Evolutionary conservation across 1,139 yeast species (phyloP).

Genomic region (Saccharomyces uvarum): DNA sequence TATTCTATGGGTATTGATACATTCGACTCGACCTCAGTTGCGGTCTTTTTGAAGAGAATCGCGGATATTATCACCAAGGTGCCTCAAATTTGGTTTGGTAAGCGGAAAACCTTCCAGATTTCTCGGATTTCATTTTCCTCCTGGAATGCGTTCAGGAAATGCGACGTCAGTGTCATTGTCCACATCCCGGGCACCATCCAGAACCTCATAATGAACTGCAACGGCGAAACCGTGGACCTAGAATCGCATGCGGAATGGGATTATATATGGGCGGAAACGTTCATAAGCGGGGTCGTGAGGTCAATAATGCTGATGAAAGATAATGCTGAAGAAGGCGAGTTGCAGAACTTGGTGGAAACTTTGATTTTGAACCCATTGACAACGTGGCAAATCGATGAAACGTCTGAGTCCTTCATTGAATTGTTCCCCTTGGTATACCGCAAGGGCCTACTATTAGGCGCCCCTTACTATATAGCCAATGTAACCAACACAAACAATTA

Average conservation of each 20-base stretch:
- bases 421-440: slow-evolving; percentile 55
- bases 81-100: slow-evolving; percentile 68
- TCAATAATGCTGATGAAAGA: slow-evolving; percentile 65
- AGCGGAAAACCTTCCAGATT: slow-evolving; percentile 69
- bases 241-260: slow-evolving; percentile 32
- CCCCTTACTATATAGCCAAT: slow-evolving; percentile 40
- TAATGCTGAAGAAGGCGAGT: slow-evolving; percentile 65
- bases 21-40: slow-evolving; percentile 56
- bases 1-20: slow-evolving; percentile 54
- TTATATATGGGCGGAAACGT: slow-evolving; percentile 71
- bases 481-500: slow-evolving; percentile 74
- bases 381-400: slow-evolving; percentile 38
- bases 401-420: slow-evolving; percentile 34
- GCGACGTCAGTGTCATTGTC: slow-evolving; percentile 70
- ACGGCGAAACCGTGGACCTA: slow-evolving; percentile 38
- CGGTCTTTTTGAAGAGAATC: slow-evolving; percentile 71
- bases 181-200: slow-evolving; percentile 75
- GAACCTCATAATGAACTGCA: slow-evolving; percentile 53
- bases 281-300: slow-evolving; percentile 68
- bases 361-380: slow-evolving; percentile 60
- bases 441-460: slow-evolving; percentile 60
- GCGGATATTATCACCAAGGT: slow-evolving; percentile 54
- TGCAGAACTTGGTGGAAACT: slow-evolving; percentile 52
- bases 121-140: slow-evolving; percentile 62
- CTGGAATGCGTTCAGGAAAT: slow-evolving; percentile 64